Evolutionary conservation across 495 filamentous ascomycete genomes (phyloP), one percentile per base, ranked within the genome.

Genomic region (Podospora australis): DNA sequence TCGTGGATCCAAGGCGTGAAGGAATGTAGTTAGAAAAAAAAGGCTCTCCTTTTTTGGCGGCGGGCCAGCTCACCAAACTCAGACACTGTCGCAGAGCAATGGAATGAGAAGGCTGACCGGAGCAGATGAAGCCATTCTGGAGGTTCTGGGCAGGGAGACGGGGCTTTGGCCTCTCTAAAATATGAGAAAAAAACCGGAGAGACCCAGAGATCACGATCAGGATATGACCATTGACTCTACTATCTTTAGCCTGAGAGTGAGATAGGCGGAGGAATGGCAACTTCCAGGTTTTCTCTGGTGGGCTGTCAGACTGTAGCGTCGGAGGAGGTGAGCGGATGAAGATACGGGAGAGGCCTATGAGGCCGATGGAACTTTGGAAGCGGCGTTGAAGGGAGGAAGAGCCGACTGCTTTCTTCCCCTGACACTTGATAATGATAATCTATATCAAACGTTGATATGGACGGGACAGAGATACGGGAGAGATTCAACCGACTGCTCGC

Each of bases 191-290:
- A 4, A 14, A 35, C 13, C 13, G 17, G 11, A 11, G 7, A n/a
- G 30, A 11, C 17, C 30, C 30, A 35, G 30, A 13, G 13, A 11
- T 35, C 30, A 11, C 30, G 9, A 17, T 17, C 14, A 6, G 14
- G 32, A 10, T 17, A 36, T 36, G 14, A 17, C 14, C 19, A n/a
- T 13, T 16, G 32, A 36, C 32, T 10, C 10, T 7, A 3, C 32
- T 36, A 36, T 36, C 32, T 36, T 36, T 36, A 36, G 32, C 32
- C 32, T 36, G 32, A 14, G n/a, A n/a, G n/a, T n/a, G n/a, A n/a
- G n/a, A n/a, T n/a, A n/a, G n/a, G n/a, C n/a, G n/a, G n/a, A n/a
- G n/a, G n/a, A n/a, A n/a, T 35, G 13, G 30, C 13, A 19, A 35
- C 30, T 35, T 13, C 30, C 30, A 35, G 30, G 5, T 35, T 35